phyloP scores from a whole-genome alignment of 2,329 filamentous ascomycete species.

The Hansfordia pulvinata region DNA sequence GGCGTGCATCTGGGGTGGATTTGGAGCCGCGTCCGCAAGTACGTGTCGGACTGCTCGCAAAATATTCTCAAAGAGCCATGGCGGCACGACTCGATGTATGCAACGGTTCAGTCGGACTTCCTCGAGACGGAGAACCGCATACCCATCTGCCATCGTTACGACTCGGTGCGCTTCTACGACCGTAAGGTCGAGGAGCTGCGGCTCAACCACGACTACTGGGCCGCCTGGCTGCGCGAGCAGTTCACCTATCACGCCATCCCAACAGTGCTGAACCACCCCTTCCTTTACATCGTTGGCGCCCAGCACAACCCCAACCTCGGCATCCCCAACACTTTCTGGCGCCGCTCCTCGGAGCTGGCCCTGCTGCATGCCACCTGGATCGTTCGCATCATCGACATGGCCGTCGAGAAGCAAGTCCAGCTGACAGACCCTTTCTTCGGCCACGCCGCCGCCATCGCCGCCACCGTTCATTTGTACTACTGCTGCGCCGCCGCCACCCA shows the following conservation, averaged over 20 bases:
- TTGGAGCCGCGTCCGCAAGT: conserved; percentile 31
- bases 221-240: conserved; percentile 36
- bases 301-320: conserved; percentile 36
- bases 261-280: conserved; percentile 37
- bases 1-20: conserved; percentile 34
- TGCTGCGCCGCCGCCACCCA: conserved; percentile 33
- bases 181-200: conserved; percentile 30
- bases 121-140: conserved; percentile 34
- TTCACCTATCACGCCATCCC: conserved; percentile 38
- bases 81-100: conserved; percentile 36
- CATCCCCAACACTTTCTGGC: conserved; percentile 40
- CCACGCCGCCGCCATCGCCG: conserved; percentile 35
- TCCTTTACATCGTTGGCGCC: conserved; percentile 36
- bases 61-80: conserved; percentile 34
- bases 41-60: conserved; percentile 31
- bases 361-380: conserved; percentile 39
- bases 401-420: conserved; percentile 31
- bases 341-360: conserved; percentile 33
- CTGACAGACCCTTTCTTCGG: conserved; percentile 37
- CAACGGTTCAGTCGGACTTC: conserved; percentile 33
- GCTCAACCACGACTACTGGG: conserved; percentile 32
- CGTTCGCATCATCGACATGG: conserved; percentile 39
- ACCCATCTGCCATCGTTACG: conserved; percentile 36
- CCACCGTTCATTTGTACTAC: conserved; percentile 38
- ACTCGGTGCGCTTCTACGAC: conserved; percentile 37